Conservation (phyloP, 306 rosid species). For the Trifolium dubium region DNA sequence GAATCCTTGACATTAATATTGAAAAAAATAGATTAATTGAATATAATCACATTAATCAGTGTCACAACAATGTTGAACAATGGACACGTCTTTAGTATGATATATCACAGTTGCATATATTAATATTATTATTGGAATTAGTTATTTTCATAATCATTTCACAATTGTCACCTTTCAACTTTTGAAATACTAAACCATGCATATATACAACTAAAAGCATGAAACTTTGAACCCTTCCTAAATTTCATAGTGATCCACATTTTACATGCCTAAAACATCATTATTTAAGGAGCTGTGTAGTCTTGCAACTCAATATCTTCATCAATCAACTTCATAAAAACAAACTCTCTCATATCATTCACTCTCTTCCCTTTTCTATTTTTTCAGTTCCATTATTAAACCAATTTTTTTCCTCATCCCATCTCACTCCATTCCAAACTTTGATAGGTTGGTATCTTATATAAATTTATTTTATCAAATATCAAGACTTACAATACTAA, state of each 20-base stretch:
- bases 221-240: slow-evolving; percentile 39
- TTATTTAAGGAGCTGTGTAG: slow-evolving; percentile 44
- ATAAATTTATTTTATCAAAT: neutral
- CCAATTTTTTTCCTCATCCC: slow-evolving; percentile 6
- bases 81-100: no score
- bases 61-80: no score
- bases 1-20: no score
- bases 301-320: slow-evolving; percentile 29
- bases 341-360: slow-evolving; percentile 29
- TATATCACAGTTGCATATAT: no score
- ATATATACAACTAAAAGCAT: slow-evolving; percentile 37
- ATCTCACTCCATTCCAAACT: neutral
- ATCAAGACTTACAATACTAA: neutral
- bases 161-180: slow-evolving; percentile 32
- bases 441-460: slow-evolving; percentile 11
- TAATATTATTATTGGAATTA: neutral
- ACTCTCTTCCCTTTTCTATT: slow-evolving; percentile 4
- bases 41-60: no score
- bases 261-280: slow-evolving; percentile 46
- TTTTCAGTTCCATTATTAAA: neutral
- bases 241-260: slow-evolving; percentile 50
- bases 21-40: no score
- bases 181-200: slow-evolving; percentile 11
- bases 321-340: slow-evolving; percentile 32
- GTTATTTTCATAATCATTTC: neutral